phyloP scores from a whole-genome alignment of 108 stramenopile genomes.

The Stephanodiscus triporus region DNA sequence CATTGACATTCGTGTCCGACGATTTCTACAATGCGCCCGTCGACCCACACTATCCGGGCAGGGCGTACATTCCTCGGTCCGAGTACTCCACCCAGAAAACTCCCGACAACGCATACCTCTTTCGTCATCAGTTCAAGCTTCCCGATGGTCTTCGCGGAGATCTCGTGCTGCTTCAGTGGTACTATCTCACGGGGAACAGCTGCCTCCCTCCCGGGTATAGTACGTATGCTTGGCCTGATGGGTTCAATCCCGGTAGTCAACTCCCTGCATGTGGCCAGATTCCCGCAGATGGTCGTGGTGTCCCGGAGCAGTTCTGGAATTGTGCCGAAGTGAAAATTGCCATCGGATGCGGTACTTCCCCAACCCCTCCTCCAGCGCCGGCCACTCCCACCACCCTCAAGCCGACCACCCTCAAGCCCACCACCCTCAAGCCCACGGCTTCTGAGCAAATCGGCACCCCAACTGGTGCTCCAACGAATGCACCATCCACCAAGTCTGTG shows the following conservation, averaged over 20 bases:
- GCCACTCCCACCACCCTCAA: constrained; percentile 14
- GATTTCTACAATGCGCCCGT: constrained; percentile 48
- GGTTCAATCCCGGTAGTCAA: constrained; percentile 20
- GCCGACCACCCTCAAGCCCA: too few species aligned
- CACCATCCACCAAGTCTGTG: constrained; percentile 10
- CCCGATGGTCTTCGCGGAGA: constrained; percentile 31
- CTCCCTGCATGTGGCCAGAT: constrained; percentile 26
- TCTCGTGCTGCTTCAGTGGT: constrained; percentile 71
- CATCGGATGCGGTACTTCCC: too few species aligned
- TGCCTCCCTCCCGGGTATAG: too few species aligned
- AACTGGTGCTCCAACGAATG: background rate
- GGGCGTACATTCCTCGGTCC: constrained; percentile 59
- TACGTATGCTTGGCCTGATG: constrained; percentile 37
- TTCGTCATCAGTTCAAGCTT: constrained; percentile 25
- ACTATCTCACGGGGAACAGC: constrained; percentile 74
- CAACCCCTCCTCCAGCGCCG: constrained; percentile 3
- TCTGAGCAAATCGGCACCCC: too few species aligned
- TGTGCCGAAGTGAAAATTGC: constrained; percentile 40
- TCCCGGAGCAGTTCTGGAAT: constrained; percentile 49
- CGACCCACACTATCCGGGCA: constrained; percentile 53
- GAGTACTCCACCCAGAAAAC: constrained; percentile 20
- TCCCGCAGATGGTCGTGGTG: constrained; percentile 43
- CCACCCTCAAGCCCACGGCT: too few species aligned
- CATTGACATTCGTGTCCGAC: constrained; percentile 59
- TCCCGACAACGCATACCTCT: constrained; percentile 5